These are phyloP conservation scores for Xanthoconium purpureum DNA, from an alignment of 768 basidiomycete genomes.

Conservation along the genomic window DNA sequence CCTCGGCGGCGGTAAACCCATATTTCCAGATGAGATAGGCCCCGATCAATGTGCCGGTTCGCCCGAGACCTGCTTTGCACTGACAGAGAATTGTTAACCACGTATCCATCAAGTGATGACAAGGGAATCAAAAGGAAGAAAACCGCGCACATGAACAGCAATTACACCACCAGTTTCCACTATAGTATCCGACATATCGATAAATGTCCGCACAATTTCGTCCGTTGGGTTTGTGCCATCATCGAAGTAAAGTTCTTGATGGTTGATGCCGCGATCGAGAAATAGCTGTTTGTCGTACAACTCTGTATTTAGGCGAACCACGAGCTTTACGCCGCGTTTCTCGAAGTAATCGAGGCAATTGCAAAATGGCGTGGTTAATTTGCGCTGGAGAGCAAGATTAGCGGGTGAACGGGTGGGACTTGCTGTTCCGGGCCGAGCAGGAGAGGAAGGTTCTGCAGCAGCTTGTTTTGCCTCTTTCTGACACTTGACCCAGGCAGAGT, in stretches of 20 bases:
- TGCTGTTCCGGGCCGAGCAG: constrained; percentile 28
- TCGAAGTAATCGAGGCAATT: constrained; percentile 95
- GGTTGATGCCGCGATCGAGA: constrained; percentile 79
- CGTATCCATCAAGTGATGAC: constrained; percentile 13
- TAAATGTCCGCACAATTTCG: constrained; percentile 90
- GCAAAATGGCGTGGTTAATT: constrained; percentile 74
- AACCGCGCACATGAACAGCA: constrained; percentile 74
- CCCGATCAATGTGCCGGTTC: constrained; percentile 95
- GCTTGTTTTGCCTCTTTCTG: constrained; percentile 61
- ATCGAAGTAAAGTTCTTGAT: constrained; percentile 93
- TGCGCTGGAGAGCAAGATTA: constrained; percentile 67
- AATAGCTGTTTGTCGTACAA: constrained; percentile 84
- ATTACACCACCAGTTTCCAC: constrained; percentile 79
- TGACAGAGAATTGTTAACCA: constrained; percentile 34
- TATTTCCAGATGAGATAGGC: constrained; percentile 99
- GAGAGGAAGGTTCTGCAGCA: constrained; percentile 19
- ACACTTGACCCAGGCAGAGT: constrained; percentile 73
- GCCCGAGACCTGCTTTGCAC: constrained; percentile 96
- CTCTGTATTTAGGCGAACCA: constrained; percentile 91
- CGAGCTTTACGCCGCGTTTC: constrained; percentile 80
- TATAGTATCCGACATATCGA: constrained; percentile 76
- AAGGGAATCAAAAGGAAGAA: constrained; percentile 3
- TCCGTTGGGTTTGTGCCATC: constrained; percentile 98
- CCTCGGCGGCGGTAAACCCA: constrained; percentile 93
- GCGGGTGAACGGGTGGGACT: constrained; percentile 23